Evolutionary conservation across 1,139 yeast species (phyloP).

Genomic region (Meyerozyma carpophila): DNA sequence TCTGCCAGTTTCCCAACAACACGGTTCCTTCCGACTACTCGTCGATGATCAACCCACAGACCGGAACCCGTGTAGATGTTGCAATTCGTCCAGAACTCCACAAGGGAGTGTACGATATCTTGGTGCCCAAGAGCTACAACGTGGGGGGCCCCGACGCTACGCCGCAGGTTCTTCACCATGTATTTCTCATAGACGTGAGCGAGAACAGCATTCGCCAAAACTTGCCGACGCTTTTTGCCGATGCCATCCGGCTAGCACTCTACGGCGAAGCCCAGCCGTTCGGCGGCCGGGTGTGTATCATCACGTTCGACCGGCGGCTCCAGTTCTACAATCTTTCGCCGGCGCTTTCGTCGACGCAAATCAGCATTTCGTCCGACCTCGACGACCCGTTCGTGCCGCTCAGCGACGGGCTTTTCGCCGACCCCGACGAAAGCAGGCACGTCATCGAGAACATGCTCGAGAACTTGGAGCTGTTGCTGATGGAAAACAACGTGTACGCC

Average conservation of each 20-base stretch:
- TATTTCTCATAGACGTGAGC: constrained; percentile 74
- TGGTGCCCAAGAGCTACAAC: constrained; percentile 73
- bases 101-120: constrained; percentile 79
- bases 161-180: constrained; percentile 52
- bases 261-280: constrained; percentile 19
- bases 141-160: constrained; percentile 27
- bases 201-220: constrained; percentile 58
- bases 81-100: constrained; percentile 68
- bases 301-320: constrained; percentile 69
- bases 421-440: constrained; percentile 59
- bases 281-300: constrained; percentile 26
- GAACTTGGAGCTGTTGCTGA: constrained; percentile 44
- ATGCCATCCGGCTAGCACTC: constrained; percentile 62
- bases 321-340: constrained; percentile 71
- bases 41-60: constrained; percentile 56
- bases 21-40: constrained; percentile 63
- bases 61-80: constrained; percentile 59
- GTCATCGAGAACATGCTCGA: constrained; percentile 67
- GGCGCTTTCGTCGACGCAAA: constrained; percentile 52
- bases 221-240: constrained; percentile 63
- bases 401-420: constrained; percentile 72
- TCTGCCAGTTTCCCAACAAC: constrained; percentile 74
- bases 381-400: constrained; percentile 83
- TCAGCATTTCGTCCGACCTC: constrained; percentile 65
- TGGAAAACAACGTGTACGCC: constrained; percentile 31